These are phyloP conservation scores for Thuidium tamariscinum DNA, from an alignment of 225 moss, liverwort and hornwort genomes.

Conservation along the genomic window DNA sequence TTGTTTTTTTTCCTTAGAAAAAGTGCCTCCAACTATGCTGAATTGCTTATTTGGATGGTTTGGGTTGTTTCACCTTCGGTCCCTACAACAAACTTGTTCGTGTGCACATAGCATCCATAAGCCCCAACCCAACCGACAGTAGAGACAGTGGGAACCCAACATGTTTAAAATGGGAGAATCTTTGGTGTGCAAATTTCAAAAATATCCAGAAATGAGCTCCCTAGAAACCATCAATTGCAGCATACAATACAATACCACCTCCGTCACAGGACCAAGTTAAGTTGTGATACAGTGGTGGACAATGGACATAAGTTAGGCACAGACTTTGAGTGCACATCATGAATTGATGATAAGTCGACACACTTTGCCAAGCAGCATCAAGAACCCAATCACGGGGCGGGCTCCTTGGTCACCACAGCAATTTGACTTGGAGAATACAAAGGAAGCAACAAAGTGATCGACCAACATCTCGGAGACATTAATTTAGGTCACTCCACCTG, in stretches of 20 bases:
- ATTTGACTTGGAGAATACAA: not conserved
- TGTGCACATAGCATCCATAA: not conserved
- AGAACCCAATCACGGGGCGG: conserved; percentile 2
- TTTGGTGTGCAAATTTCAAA: not conserved
- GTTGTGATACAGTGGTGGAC: not conserved
- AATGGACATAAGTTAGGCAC: not conserved
- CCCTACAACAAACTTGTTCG: no score
- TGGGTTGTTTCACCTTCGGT: rapidly evolving
- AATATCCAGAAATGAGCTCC: not conserved
- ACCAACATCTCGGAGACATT: not conserved
- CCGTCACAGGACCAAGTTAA: not conserved
- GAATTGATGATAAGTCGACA: conserved; percentile 19
- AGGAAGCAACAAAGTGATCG: not conserved
- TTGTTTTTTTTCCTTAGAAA: not conserved
- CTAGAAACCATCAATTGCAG: not conserved
- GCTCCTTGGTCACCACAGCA: not conserved
- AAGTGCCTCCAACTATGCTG: not conserved
- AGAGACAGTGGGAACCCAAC: not conserved
- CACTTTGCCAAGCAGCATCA: conserved; percentile 12
- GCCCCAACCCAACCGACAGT: not conserved
- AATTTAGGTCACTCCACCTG: no score
- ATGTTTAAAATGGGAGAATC: not conserved
- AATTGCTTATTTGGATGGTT: not conserved
- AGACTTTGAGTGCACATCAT: conserved; percentile 7
- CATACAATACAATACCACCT: not conserved